These are phyloP conservation scores for Ophidiomyces ophidiicola DNA, from an alignment of 2,329 filamentous ascomycete genomes.

Conservation along the genomic window DNA sequence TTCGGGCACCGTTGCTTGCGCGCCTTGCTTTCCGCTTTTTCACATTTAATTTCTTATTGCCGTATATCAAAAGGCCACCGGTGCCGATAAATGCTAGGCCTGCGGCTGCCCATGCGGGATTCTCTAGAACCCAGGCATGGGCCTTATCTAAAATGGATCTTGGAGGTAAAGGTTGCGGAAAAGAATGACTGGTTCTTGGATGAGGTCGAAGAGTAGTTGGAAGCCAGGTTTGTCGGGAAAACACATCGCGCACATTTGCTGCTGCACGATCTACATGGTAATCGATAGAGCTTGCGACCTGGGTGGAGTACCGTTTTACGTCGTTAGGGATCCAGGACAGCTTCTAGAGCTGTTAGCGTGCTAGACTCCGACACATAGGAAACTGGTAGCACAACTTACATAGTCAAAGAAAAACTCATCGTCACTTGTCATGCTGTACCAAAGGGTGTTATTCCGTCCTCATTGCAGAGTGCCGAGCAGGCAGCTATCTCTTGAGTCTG, in stretches of 20 bases:
- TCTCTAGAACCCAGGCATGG: constrained; percentile 57
- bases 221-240: constrained; percentile 59
- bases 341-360: constrained; percentile 34
- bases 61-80: constrained; percentile 45
- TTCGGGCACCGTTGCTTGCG: constrained; percentile 68
- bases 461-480: background rate
- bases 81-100: constrained; percentile 60
- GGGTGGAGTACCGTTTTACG: constrained; percentile 55
- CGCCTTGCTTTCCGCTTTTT: constrained; percentile 63
- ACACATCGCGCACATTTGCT: constrained; percentile 53
- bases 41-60: constrained; percentile 44
- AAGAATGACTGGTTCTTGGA: constrained; percentile 26
- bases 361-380: background rate
- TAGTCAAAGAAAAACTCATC: constrained; percentile 67
- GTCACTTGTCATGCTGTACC: constrained; percentile 57
- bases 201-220: constrained; percentile 55
- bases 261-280: constrained; percentile 67
- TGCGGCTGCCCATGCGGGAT: constrained; percentile 62
- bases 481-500: background rate
- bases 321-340: constrained; percentile 47
- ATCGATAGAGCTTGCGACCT: constrained; percentile 70
- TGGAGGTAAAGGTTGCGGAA: constrained; percentile 24
- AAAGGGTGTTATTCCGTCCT: too few relatives aligned
- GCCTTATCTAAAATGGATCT: constrained; percentile 42
- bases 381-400: constrained; percentile 39